These are phyloP conservation scores for Lunasporangiospora selenospora DNA, from an alignment of 192 early-diverging fungal species.

Conservation along the genomic window DNA sequence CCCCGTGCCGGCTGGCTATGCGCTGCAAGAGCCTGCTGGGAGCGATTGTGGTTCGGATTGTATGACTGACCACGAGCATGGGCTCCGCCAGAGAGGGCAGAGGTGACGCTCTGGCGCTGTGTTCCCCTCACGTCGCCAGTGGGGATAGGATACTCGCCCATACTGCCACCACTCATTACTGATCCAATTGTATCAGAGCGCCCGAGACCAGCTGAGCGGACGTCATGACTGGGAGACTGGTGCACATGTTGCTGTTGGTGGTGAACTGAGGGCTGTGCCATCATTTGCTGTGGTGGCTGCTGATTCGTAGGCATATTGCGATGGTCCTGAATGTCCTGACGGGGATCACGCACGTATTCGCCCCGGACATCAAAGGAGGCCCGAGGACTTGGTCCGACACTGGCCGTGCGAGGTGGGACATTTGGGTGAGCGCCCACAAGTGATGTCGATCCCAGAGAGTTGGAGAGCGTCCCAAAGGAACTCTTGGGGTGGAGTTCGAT, in stretches of 20 bases:
- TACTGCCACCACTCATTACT: constrained; percentile 23
- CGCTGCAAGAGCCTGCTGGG: constrained; percentile 20
- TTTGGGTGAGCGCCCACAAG: constrained; percentile 34
- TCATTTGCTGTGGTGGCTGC: constrained; percentile 3
- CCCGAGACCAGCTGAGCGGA: constrained; percentile 9
- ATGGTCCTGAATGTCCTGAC: constrained; percentile 20
- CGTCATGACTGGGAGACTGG: constrained; percentile 4
- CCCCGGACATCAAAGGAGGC: constrained; percentile 21
- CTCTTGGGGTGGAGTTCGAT: constrained; percentile 10
- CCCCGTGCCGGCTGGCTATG: constrained; percentile 19
- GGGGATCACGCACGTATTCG: constrained; percentile 26
- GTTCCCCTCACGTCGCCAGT: not conserved
- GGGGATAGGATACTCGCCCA: constrained; percentile 12
- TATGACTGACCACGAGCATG: too few relatives aligned
- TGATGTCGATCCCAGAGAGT: constrained; percentile 1
- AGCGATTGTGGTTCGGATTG: constrained; percentile 15
- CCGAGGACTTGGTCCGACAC: constrained; percentile 4
- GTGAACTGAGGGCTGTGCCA: constrained; percentile 1
- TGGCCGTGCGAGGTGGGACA: constrained; percentile 39
- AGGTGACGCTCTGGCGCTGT: constrained; percentile 36
- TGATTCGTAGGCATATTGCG: not conserved
- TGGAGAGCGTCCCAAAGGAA: constrained; percentile 10
- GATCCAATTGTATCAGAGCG: constrained; percentile 42
- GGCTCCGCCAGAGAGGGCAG: too few relatives aligned
- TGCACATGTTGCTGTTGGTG: constrained; percentile 6